phyloP scores from a whole-genome alignment of 257 asterid genomes.

The Fraxinus quadrangulata region DNA sequence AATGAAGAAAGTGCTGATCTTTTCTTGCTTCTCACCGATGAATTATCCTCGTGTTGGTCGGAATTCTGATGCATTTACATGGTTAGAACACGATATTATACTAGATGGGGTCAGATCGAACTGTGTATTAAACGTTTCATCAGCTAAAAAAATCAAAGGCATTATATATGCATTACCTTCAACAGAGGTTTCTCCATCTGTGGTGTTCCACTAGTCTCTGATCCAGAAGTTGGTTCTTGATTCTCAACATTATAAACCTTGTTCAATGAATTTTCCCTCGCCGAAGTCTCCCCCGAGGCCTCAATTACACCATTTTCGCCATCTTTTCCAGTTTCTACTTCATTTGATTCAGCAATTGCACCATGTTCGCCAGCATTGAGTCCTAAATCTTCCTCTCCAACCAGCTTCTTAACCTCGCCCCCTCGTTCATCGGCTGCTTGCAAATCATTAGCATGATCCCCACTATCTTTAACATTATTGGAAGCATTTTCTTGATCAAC shows the following conservation, averaged over 20 bases:
- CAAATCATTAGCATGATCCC: background rate
- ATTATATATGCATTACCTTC: constrained; percentile 40
- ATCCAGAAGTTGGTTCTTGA: constrained; percentile 47
- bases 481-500: constrained; percentile 50
- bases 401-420: constrained; percentile 23
- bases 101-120: background rate
- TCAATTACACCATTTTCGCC: constrained; percentile 25
- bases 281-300: constrained; percentile 4
- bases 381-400: background rate
- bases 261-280: constrained; percentile 25
- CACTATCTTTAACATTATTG: constrained; percentile 16
- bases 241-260: constrained; percentile 31
- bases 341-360: background rate
- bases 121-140: too few species aligned
- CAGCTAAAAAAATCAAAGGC: too few species aligned
- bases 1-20: constrained; percentile 49
- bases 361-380: background rate
- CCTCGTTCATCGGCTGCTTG: constrained; percentile 1
- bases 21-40: constrained; percentile 59
- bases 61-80: constrained; percentile 39
- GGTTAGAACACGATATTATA: background rate
- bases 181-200: constrained; percentile 73
- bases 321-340: constrained; percentile 23
- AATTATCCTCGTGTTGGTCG: constrained; percentile 38
- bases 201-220: constrained; percentile 59